Evolutionary conservation across 2,329 filamentous ascomycete genomes (phyloP).

Genomic region (Microsporum ferrugineum): DNA sequence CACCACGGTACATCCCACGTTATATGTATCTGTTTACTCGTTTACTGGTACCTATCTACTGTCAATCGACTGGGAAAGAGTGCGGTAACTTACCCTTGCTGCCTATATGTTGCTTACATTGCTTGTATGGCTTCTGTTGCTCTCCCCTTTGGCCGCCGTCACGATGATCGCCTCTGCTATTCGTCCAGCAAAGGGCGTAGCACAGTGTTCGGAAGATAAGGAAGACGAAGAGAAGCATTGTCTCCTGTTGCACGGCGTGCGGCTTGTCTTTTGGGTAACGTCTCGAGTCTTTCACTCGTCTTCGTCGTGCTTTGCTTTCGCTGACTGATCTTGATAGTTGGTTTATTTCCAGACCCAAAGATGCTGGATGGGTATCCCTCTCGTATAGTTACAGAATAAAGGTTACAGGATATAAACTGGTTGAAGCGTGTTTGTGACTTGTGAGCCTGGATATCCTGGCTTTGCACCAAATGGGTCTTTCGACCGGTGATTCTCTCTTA

Average conservation of each 20-base stretch:
- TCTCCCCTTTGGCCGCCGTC: not conserved
- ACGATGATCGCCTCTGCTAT: not conserved
- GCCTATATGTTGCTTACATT: not conserved
- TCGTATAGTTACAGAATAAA: too few species aligned
- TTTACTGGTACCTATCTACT: not conserved
- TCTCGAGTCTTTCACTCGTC: not conserved
- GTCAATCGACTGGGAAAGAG: not conserved
- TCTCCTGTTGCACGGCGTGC: not conserved
- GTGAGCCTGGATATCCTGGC: too few species aligned
- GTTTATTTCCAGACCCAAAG: not conserved
- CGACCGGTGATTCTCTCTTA: too few species aligned
- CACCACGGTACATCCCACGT: too few species aligned
- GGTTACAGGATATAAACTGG: too few species aligned
- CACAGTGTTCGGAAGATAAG: constrained; percentile 3
- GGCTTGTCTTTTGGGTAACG: constrained; percentile 2
- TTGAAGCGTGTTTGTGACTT: too few species aligned
- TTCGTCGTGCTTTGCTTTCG: not conserved
- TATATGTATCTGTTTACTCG: too few species aligned
- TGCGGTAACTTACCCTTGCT: too few species aligned
- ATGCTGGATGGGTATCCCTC: too few species aligned
- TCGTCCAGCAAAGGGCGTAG: not conserved
- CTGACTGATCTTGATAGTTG: not conserved
- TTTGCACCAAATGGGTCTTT: too few species aligned
- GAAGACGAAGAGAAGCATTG: not conserved
- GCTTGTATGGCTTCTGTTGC: not conserved